A percentile compares a stretch with the other conserved stretches of the same genome.
Conservation (phyloP, 208 protist species). For the Strigomonas oncopelti region DNA sequence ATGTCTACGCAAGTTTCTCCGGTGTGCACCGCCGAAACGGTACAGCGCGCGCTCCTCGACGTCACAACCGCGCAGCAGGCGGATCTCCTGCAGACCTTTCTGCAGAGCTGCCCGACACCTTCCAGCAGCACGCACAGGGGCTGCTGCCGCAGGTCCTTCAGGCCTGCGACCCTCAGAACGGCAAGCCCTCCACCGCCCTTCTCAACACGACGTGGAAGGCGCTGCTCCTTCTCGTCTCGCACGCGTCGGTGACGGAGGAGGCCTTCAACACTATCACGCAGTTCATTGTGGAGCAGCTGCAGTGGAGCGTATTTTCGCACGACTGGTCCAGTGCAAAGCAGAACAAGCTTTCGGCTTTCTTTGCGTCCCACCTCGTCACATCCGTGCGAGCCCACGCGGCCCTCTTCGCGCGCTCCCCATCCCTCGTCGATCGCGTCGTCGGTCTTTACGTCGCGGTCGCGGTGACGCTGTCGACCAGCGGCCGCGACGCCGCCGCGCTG, state of each 20-base stretch:
- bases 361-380: slow-evolving; percentile 64
- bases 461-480: slow-evolving; percentile 50
- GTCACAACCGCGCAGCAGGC: neutral
- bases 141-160: slow-evolving; percentile 39
- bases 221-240: slow-evolving; percentile 42
- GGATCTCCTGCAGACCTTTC: slow-evolving; percentile 16
- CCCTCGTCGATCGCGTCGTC: slow-evolving; percentile 28
- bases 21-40: neutral
- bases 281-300: slow-evolving; percentile 65
- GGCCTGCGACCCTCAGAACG: slow-evolving; percentile 29
- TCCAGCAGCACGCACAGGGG: slow-evolving; percentile 23
- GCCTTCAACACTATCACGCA: slow-evolving; percentile 28
- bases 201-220: slow-evolving; percentile 74
- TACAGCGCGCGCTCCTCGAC: neutral
- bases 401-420: slow-evolving; percentile 18
- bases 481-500: slow-evolving; percentile 19
- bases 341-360: slow-evolving; percentile 55
- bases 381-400: slow-evolving; percentile 47
- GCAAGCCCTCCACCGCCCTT: slow-evolving; percentile 12
- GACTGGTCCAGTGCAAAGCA: slow-evolving; percentile 64
- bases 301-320: slow-evolving; percentile 57
- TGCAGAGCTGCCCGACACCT: slow-evolving; percentile 19
- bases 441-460: slow-evolving; percentile 40
- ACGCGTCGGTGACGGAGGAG: slow-evolving; percentile 12
- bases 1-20: neutral